Evolutionary conservation across 2,329 filamentous ascomycete genomes (phyloP).

Genomic region (Fusarium sp.): DNA sequence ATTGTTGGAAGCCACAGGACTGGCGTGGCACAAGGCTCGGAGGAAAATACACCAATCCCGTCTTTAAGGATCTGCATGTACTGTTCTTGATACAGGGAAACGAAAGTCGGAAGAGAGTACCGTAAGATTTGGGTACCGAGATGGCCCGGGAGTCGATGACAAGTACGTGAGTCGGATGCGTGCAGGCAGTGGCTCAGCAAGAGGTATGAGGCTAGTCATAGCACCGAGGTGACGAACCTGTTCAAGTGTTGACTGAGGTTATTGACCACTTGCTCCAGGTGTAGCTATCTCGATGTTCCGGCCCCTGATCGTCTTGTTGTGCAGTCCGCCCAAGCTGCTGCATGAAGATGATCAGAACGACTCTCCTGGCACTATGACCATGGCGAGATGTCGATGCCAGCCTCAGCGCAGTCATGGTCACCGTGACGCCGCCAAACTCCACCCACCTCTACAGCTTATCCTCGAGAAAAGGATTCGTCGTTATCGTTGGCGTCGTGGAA

Average conservation of each 20-base stretch:
- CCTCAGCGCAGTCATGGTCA: not conserved
- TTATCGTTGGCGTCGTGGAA: not conserved
- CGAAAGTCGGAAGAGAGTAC: not conserved
- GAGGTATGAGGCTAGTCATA: not conserved
- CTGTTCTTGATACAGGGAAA: no score
- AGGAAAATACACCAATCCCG: accelerated
- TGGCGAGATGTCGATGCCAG: not conserved
- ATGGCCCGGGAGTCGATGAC: not conserved
- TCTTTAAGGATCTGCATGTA: not conserved
- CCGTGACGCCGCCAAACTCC: not conserved
- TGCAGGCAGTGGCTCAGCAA: no score
- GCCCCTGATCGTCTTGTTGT: not conserved
- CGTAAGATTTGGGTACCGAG: not conserved
- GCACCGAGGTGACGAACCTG: accelerated
- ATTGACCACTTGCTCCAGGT: not conserved
- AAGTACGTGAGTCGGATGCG: not conserved
- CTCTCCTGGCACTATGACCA: not conserved
- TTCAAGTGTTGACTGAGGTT: not conserved
- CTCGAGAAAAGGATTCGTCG: not conserved
- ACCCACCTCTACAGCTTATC: not conserved
- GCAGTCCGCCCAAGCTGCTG: not conserved
- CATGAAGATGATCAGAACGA: not conserved
- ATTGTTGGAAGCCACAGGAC: not conserved
- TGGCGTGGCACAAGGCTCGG: not conserved
- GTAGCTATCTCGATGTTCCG: not conserved